Conservation (phyloP, 1,139 yeast species). For the Yamadazyma epiphylla region DNA sequence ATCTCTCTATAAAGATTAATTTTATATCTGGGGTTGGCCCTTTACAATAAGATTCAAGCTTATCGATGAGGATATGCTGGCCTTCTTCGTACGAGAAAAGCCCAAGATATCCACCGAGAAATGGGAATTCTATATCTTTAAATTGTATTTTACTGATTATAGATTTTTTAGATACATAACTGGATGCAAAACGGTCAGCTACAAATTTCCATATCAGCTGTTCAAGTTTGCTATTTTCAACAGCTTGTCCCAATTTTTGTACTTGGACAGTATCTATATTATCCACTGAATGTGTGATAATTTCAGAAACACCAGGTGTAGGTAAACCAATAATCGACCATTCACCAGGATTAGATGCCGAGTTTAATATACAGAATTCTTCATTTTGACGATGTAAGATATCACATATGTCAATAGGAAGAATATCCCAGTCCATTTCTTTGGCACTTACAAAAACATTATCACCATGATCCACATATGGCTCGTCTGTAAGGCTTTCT, state of each 20-base stretch:
- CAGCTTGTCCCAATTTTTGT: constrained; percentile 12
- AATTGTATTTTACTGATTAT: constrained; percentile 13
- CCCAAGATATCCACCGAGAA: constrained; percentile 88
- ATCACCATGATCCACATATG: constrained; percentile 4
- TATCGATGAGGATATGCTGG: constrained; percentile 35
- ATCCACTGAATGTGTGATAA: constrained; percentile 64
- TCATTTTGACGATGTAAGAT: constrained; percentile 16
- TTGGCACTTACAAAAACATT: constrained; percentile 5
- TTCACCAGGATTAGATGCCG: constrained; percentile 77
- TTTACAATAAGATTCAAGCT: constrained; percentile 26
- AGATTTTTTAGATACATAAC: constrained; percentile 18
- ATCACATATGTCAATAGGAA: constrained; percentile 52
- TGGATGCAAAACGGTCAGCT: constrained; percentile 19
- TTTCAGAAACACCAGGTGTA: constrained; percentile 44
- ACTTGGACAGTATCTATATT: constrained; percentile 18
- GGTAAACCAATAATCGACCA: constrained; percentile 88
- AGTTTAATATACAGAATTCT: constrained; percentile 56
- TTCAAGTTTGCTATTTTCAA: constrained; percentile 7
- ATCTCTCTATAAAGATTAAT: constrained; percentile 66
- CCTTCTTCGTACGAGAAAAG: constrained; percentile 86
- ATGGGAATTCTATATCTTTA: constrained; percentile 49
- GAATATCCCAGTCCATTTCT: constrained; percentile 10
- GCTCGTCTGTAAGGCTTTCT: constrained; percentile 6
- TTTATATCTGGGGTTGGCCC: constrained; percentile 65
- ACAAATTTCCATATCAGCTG: constrained; percentile 21